phyloP scores from a whole-genome alignment of 352 stramenopile genomes.

The Phytopythium vexans region DNA sequence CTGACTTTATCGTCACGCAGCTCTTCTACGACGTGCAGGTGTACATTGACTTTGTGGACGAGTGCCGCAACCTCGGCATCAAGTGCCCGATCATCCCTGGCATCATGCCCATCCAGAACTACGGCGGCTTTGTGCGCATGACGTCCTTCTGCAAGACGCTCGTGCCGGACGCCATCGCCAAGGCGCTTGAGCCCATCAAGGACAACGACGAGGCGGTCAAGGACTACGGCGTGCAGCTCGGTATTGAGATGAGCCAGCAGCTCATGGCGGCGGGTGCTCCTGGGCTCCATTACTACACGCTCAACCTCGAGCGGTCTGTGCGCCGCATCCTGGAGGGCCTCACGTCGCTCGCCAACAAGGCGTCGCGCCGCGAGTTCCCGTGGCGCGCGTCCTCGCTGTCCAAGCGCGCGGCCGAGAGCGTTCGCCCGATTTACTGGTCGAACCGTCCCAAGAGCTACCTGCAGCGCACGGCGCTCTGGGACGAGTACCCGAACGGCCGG shows the following conservation, averaged over 20 bases:
- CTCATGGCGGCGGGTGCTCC: constrained; percentile 88
- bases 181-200: constrained; percentile 91
- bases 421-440: constrained; percentile 98
- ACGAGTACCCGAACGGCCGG: constrained; percentile 96
- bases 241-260: constrained; percentile 92
- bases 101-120: constrained; percentile 99
- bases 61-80: constrained; percentile 90
- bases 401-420: constrained; percentile 84
- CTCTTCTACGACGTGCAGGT: constrained; percentile 98
- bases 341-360: constrained; percentile 46
- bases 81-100: constrained; percentile 96
- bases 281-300: constrained; percentile 94
- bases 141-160: constrained; percentile 96
- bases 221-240: constrained; percentile 94
- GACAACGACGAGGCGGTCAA: constrained; percentile 97
- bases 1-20: constrained; percentile 99
- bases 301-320: constrained; percentile 92
- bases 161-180: constrained; percentile 85
- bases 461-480: constrained; percentile 96
- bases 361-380: constrained; percentile 76
- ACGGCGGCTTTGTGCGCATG: constrained; percentile 98
- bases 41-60: constrained; percentile 94
- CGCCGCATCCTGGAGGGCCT: constrained; percentile 85
- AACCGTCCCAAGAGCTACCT: constrained; percentile 98
- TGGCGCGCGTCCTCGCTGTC: constrained; percentile 91